Base-by-base conservation (phyloP, 177 flowering plant species). In the Vitis hybrid region DNA sequence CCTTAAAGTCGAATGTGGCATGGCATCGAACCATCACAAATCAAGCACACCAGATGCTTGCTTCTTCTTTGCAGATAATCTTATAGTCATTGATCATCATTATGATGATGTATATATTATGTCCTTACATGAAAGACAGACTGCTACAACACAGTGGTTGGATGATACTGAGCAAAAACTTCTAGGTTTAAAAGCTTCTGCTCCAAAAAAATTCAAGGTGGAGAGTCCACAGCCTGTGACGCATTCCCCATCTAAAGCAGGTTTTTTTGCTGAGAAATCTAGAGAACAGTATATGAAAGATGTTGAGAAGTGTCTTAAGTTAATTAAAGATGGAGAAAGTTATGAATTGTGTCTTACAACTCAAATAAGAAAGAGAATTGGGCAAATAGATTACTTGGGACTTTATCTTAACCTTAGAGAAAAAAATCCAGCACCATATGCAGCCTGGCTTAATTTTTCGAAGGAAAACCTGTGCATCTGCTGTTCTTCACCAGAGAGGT, bases 401-500 rank as follows among this genome's bases (percentile, higher is more conserved):
- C 88, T 95, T 57, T 95, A 95, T 80, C 88, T 93, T 50, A 78
- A 79, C 59, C 85, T 95, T 56, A 83, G 99, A 74, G 91, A 88
- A 51, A 81, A 78, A 72, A 95, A 95, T 75, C 99, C 99, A 0
- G 88, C 99, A 2, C 99, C 99, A 15, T 93, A 93, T 81, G 97
- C 99, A 56, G 94, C 99, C 0, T 95, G 98, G 97, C 86, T 95
- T 65, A 91, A 86, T 80, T 95, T 95, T 78, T 73, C 93, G 4
- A 78, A 79, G 70, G 89, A 90, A 72, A 76, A 88, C 62, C 66
- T 95, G 58, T 75, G 82, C 73, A 84, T 95, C 31, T 95, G 99
- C 72, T 89, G 86, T 76, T 95, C 99, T 72, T 95, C 99, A 10
- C 99, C 99, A 48, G 99, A 95, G 84, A 83, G 99, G 74, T 95